Base-by-base conservation (phyloP, 768 basidiomycete genomes). In the Lactifluus piperatus region DNA sequence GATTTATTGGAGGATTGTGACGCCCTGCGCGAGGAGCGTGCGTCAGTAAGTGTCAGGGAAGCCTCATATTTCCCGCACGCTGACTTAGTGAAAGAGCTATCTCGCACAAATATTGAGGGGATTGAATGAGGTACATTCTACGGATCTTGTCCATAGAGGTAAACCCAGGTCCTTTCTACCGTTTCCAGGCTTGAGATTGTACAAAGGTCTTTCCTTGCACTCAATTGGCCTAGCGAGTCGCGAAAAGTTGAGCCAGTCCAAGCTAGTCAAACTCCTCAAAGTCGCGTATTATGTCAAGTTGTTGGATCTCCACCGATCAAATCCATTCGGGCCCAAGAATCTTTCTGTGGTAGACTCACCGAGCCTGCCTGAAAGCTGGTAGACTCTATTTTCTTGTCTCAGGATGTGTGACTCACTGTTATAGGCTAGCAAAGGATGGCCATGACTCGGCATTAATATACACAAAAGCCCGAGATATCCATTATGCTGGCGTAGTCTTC, bases 221-320 rank as follows among this genome's bases (percentile, higher is more conserved):
- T 81, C 79, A 57, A 79, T 91, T 51, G 85, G 83, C 3, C 77
- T 92, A 18, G 76, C 76, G 0, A 73, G 78, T 3, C 73, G 76
- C n/a, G 76, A 78, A 55, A 75, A 77, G 49, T 73, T 73, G 1
- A 72, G 77, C 5, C 79, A 80, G 32, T 73, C 81, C 10, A 89
- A 88, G 64, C 72, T 80, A 20, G 77, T 91, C 68, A 94, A 93
- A 68, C 71, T 97, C 3, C 80, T 83, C 20, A 85, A 84, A 63
- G 83, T 83, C 2, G 81, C 78, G 16, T 97, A 85, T 68, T 79
- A 85, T 63, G 82, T 83, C 5, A 80, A 80, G 0, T 75, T 97
- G 32, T 74, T 85, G 26, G 92, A 95, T 68, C 73, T 94, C 32
- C 87, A 95, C 66, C 77, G 84, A 18, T 95, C 94, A 3, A 92